Evolutionary conservation across 2,329 filamentous ascomycete species (phyloP).

Genomic region (Gremmenia infestans): DNA sequence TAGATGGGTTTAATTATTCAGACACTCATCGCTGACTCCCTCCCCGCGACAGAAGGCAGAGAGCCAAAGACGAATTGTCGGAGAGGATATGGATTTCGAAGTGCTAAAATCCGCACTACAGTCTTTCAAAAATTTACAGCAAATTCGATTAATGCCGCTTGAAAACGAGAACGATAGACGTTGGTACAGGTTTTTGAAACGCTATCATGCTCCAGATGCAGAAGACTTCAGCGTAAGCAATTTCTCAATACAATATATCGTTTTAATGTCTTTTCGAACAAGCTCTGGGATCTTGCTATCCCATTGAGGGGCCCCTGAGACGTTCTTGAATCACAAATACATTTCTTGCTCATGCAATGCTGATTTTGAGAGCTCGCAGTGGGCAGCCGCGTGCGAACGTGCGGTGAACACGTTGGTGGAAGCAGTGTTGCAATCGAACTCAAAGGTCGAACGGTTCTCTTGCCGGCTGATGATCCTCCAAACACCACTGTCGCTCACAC

Average conservation of each 20-base stretch:
- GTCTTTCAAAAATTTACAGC: slow-evolving; percentile 55
- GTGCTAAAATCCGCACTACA: slow-evolving; percentile 21
- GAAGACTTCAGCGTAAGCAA: slow-evolving; percentile 36
- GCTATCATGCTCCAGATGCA: slow-evolving; percentile 37
- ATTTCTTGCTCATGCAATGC: too few species aligned
- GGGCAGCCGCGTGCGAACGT: slow-evolving; percentile 58
- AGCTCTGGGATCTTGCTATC: too few species aligned
- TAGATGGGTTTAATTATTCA: background rate
- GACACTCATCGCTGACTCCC: background rate
- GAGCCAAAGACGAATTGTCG: slow-evolving; percentile 23
- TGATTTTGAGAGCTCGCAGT: slow-evolving; percentile 27
- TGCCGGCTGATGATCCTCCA: slow-evolving; percentile 58
- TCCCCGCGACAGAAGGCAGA: slow-evolving; percentile 15
- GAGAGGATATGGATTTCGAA: slow-evolving; percentile 16
- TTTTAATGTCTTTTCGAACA: too few species aligned
- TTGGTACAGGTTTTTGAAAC: slow-evolving; percentile 46
- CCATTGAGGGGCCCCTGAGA: too few species aligned
- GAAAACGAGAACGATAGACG: slow-evolving; percentile 54
- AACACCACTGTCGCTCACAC: slow-evolving; percentile 47
- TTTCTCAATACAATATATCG: too few species aligned
- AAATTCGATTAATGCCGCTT: slow-evolving; percentile 59
- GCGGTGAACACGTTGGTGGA: slow-evolving; percentile 53
- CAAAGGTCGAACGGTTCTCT: slow-evolving; percentile 34
- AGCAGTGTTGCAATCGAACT: slow-evolving; percentile 51
- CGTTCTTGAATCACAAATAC: too few species aligned